Conservation (phyloP, 352 stramenopile genomes). For the Phytophthora chlamydospora region DNA sequence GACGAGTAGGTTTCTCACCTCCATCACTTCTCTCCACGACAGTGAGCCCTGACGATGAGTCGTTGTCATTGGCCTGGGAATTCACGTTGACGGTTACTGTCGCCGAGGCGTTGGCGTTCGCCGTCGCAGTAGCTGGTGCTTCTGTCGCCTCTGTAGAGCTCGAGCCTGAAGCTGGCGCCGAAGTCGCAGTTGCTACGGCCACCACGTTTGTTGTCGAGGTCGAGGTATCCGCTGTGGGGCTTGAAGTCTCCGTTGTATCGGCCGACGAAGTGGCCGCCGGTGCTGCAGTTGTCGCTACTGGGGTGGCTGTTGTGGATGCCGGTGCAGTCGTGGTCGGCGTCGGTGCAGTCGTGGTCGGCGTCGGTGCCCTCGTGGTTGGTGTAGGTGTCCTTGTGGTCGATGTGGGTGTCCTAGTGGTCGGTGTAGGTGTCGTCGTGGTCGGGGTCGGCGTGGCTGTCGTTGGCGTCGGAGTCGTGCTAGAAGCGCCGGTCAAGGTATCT, state of each 20-base stretch:
- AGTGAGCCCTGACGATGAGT: slow-evolving; percentile 15
- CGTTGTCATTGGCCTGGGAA: slow-evolving; percentile 17
- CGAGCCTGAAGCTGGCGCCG: slow-evolving; percentile 15
- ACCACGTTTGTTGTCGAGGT: slow-evolving; percentile 15
- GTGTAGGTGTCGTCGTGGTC: slow-evolving; percentile 16
- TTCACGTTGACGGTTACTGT: slow-evolving; percentile 27
- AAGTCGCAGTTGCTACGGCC: slow-evolving; percentile 11
- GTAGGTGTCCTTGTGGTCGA: slow-evolving; percentile 16
- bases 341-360: background rate
- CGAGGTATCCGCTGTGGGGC: background rate
- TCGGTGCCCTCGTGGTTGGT: slow-evolving; percentile 11
- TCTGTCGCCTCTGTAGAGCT: slow-evolving; percentile 15
- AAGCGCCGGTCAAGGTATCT: slow-evolving; percentile 24
- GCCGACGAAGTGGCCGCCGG: slow-evolving; percentile 10
- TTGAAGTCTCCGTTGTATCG: slow-evolving; percentile 9
- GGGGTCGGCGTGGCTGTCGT: slow-evolving; percentile 17
- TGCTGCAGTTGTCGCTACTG: slow-evolving; percentile 12
- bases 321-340: background rate
- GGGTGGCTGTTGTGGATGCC: slow-evolving; percentile 1
- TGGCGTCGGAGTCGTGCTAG: slow-evolving; percentile 11
- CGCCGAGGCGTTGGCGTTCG: slow-evolving; percentile 29
- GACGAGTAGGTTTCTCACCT: slow-evolving; percentile 11
- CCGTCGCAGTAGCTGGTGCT: slow-evolving; percentile 12
- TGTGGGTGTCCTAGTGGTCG: slow-evolving; percentile 16
- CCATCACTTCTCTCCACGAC: slow-evolving; percentile 11